Conservation (phyloP, 108 stramenopile species). For the Cafeteria roenbergensis region DNA sequence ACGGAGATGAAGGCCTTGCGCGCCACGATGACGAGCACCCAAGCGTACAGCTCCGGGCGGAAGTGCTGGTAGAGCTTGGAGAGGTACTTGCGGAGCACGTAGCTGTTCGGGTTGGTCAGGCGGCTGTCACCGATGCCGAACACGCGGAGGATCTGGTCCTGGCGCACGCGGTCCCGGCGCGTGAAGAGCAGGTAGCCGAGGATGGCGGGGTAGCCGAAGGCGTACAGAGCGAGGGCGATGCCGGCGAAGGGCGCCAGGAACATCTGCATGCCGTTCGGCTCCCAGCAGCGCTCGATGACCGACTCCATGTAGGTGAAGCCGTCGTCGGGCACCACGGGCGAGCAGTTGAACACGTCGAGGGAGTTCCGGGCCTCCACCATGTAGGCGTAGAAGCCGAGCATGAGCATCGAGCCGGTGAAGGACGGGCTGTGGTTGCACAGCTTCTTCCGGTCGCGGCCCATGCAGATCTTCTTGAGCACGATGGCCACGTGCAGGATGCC, state of each 20-base stretch:
- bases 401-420: constrained; percentile 8
- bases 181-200: background rate
- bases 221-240: background rate
- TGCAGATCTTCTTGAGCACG: constrained; percentile 16
- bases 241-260: constrained; percentile 21
- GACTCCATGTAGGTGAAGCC: constrained; percentile 27
- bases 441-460: constrained; percentile 6
- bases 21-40: constrained; percentile 21
- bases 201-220: constrained; percentile 9
- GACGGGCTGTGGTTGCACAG: constrained; percentile 9
- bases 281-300: background rate
- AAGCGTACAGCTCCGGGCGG: constrained; percentile 18
- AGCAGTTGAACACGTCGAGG: constrained; percentile 31
- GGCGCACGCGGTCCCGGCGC: constrained; percentile 7
- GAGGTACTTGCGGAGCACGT: constrained; percentile 19
- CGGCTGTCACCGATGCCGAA: constrained; percentile 13
- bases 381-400: constrained; percentile 29
- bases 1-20: constrained; percentile 24
- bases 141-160: constrained; percentile 25
- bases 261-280: constrained; percentile 13
- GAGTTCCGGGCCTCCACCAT: constrained; percentile 20
- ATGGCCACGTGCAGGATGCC: constrained; percentile 3
- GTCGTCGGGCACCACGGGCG: constrained; percentile 14
- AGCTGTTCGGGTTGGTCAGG: constrained; percentile 9
- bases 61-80: constrained; percentile 23